Percentiles rank a stretch among this genome's conserved stretches.
Evolutionary conservation across 2,329 filamentous ascomycete species (phyloP).

Genomic region (Botrytis squamosa): DNA sequence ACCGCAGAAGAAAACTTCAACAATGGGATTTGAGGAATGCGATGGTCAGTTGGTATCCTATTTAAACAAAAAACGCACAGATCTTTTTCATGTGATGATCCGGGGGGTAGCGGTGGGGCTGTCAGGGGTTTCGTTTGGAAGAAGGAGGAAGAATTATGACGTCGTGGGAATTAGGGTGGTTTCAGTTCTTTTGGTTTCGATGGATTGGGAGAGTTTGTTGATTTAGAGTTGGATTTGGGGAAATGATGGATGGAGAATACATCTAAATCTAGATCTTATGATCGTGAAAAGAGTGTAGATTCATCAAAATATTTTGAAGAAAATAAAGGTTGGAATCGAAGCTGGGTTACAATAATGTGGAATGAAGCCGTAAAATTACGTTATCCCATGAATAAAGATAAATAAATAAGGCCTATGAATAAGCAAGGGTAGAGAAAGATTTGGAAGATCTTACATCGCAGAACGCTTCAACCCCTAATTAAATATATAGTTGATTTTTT

Average conservation of each 20-base stretch:
- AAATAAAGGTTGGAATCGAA: background rate
- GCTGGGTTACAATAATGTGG: background rate
- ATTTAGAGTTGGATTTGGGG: background rate
- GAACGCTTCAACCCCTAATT: background rate
- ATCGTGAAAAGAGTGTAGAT: background rate
- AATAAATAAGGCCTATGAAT: background rate
- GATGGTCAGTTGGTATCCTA: background rate
- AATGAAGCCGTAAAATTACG: background rate
- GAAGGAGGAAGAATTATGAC: background rate
- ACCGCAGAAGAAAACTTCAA: background rate
- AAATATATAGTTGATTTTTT: background rate
- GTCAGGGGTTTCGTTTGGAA: background rate
- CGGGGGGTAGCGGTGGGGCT: background rate
- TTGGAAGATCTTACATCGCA: background rate
- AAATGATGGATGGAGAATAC: background rate
- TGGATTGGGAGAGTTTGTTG: background rate
- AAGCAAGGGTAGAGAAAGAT: background rate
- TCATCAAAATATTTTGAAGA: background rate
- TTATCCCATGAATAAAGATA: background rate
- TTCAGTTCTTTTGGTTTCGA: background rate
- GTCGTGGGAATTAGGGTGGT: background rate
- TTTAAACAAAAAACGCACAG: background rate
- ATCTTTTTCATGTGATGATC: slow-evolving; percentile 4
- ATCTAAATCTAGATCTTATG: background rate
- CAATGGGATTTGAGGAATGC: background rate